phyloP scores from a whole-genome alignment of 2,329 filamentous ascomycete species.

The Orbilia javanica region DNA sequence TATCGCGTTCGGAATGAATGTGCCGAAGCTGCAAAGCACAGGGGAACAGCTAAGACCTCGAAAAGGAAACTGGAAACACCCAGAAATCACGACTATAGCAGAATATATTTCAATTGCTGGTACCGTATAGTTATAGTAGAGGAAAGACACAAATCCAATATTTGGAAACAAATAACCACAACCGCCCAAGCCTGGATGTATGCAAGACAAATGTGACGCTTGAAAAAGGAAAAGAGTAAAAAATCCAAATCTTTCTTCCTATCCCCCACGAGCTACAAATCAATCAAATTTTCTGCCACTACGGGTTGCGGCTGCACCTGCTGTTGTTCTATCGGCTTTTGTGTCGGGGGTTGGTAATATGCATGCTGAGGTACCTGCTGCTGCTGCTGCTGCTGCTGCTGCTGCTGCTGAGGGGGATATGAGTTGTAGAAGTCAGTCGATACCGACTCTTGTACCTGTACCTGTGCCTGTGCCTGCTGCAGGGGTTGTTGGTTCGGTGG shows the following conservation, averaged over 20 bases:
- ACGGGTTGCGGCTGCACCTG: conserved; percentile 61
- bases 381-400: conserved; percentile 59
- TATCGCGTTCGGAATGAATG: not conserved
- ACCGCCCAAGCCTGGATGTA: conserved; percentile 8
- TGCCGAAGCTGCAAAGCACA: not conserved
- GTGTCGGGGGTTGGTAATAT: conserved; percentile 35
- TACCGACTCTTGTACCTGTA: conserved; percentile 40
- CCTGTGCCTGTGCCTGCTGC: conserved; percentile 65
- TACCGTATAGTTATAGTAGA: not conserved
- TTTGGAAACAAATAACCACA: not conserved
- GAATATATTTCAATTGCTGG: conserved; percentile 3
- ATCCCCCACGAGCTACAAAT: conserved; percentile 73
- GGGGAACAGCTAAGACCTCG: not conserved
- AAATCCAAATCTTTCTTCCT: not conserved
- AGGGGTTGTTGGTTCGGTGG: conserved; percentile 63
- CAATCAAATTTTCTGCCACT: conserved; percentile 83
- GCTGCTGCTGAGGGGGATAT: conserved; percentile 66
- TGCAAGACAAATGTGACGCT: conserved; percentile 4
- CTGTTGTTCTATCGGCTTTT: conserved; percentile 38
- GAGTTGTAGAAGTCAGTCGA: conserved; percentile 62
- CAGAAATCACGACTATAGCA: not conserved
- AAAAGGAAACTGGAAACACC: not conserved
- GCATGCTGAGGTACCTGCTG: conserved; percentile 59
- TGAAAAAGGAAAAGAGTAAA: not conserved
- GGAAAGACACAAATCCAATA: not conserved